A percentile compares a stretch with the other conserved stretches of the same genome.
Conservation (phyloP, 805 yeast genomes). For the Ogataea methanolica region DNA sequence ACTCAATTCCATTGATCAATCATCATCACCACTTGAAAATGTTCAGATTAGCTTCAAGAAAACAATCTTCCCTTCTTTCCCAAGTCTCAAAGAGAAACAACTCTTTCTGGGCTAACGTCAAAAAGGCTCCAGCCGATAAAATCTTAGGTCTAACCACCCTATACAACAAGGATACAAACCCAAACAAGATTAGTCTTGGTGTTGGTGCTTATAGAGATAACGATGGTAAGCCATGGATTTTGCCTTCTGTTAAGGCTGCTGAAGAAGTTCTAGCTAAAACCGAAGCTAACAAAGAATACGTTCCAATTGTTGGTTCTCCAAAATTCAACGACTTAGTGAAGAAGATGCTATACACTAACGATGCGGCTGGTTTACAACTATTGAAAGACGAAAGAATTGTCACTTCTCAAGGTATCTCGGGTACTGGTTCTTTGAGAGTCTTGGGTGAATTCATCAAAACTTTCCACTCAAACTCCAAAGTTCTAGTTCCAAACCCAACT, state of each 20-base stretch:
- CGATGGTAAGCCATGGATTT: slow-evolving; percentile 81
- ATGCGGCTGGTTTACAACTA: slow-evolving; percentile 49
- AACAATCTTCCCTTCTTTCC: slow-evolving; percentile 6
- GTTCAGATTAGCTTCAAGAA: slow-evolving; percentile 16
- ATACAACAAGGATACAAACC: slow-evolving; percentile 60
- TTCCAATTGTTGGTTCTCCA: slow-evolving; percentile 78
- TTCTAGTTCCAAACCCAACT: slow-evolving; percentile 81
- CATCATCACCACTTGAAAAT: slow-evolving; percentile 2
- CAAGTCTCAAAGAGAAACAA: slow-evolving; percentile 17
- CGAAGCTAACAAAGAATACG: slow-evolving; percentile 73
- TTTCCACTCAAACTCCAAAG: slow-evolving; percentile 50
- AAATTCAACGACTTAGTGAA: slow-evolving; percentile 63
- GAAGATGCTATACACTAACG: slow-evolving; percentile 67
- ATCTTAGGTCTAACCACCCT: slow-evolving; percentile 77
- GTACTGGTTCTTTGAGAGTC: slow-evolving; percentile 91
- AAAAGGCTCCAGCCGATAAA: slow-evolving; percentile 76
- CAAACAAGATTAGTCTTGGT: slow-evolving; percentile 57
- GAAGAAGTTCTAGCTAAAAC: slow-evolving; percentile 44
- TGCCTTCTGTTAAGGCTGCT: slow-evolving; percentile 70
- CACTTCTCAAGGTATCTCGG: slow-evolving; percentile 85
- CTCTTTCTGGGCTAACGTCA: slow-evolving; percentile 27
- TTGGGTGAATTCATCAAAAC: slow-evolving; percentile 70
- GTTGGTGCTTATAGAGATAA: slow-evolving; percentile 95
- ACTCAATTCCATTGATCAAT: neutral
- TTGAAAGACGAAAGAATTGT: slow-evolving; percentile 62